Percentiles rank a stretch among this genome's conserved stretches.
phyloP scores from a whole-genome alignment of 1,284 basidiomycete genomes.

The Leccinum pseudoinsigne region DNA sequence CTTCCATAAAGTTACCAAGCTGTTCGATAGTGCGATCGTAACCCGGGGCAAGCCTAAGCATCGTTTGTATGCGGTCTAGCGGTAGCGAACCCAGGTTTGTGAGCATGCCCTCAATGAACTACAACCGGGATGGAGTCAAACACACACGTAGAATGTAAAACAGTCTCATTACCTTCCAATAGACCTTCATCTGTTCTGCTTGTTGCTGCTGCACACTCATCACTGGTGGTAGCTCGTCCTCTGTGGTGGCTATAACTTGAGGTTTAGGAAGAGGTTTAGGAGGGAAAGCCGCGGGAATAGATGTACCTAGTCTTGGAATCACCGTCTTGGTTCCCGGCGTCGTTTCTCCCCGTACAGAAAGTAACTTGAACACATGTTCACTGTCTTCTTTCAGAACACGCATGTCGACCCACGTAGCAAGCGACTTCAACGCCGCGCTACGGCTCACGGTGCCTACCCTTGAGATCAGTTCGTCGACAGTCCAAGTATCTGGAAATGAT shows the following conservation, averaged over 20 bases:
- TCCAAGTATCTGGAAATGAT: conserved; percentile 58
- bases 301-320: conserved; percentile 36
- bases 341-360: conserved; percentile 59
- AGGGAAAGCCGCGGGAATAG: neutral
- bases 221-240: conserved; percentile 52
- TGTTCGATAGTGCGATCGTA: conserved; percentile 81
- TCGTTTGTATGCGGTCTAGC: conserved; percentile 77
- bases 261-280: conserved; percentile 6
- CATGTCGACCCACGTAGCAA: conserved; percentile 82
- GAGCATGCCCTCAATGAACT: conserved; percentile 86
- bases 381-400: conserved; percentile 75
- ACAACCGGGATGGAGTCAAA: conserved; percentile 11
- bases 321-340: conserved; percentile 23
- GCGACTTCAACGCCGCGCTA: conserved; percentile 64
- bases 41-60: conserved; percentile 77
- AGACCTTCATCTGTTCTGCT: conserved; percentile 81
- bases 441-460: conserved; percentile 65
- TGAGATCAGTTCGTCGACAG: conserved; percentile 61
- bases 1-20: conserved; percentile 74
- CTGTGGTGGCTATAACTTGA: conserved; percentile 20
- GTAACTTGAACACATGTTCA: conserved; percentile 56
- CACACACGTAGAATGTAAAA: neutral
- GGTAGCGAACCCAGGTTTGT: conserved; percentile 76
- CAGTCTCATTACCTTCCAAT: conserved; percentile 71
- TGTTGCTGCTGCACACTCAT: conserved; percentile 71